A percentile compares a stretch with the other conserved stretches of the same genome.
These are phyloP conservation scores for Botryosphaeria dothidea DNA, from an alignment of 2,329 filamentous ascomycete species.

Conservation along the genomic window DNA sequence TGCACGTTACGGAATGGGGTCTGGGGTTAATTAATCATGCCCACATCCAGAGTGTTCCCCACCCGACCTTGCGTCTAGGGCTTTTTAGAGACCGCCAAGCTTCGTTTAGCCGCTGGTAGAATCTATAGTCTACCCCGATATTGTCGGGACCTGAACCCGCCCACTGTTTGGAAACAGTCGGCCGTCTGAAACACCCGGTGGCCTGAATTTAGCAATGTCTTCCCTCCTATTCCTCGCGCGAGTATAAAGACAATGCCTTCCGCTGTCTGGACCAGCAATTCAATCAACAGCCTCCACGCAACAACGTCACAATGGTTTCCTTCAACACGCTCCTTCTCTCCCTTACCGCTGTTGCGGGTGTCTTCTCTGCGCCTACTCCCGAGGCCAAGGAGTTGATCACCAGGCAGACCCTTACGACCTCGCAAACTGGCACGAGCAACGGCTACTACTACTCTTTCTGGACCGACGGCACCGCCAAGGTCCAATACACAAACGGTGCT, in stretches of 20 bases:
- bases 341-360: conserved; percentile 34
- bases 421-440: conserved; percentile 54
- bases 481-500: conserved; percentile 57
- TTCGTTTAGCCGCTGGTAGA: conserved; percentile 6
- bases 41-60: not conserved
- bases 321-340: conserved; percentile 43
- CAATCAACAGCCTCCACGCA: not conserved
- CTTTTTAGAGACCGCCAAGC: conserved; percentile 1
- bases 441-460: conserved; percentile 64
- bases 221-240: not conserved
- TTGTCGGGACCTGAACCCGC: not conserved
- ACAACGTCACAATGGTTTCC: conserved; percentile 38
- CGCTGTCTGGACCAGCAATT: not conserved
- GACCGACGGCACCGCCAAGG: conserved; percentile 54
- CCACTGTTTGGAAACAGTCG: conserved; percentile 8
- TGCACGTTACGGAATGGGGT: not conserved
- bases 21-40: conserved; percentile 5
- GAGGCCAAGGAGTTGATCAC: conserved; percentile 28
- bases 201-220: not conserved
- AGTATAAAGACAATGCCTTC: not conserved
- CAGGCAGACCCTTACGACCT: conserved; percentile 44
- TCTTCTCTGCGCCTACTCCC: conserved; percentile 38
- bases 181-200: not conserved
- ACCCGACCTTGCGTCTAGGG: not conserved
- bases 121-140: not conserved